Base-by-base conservation (phyloP, 768 basidiomycete species). In the Lyophyllum atratum region DNA sequence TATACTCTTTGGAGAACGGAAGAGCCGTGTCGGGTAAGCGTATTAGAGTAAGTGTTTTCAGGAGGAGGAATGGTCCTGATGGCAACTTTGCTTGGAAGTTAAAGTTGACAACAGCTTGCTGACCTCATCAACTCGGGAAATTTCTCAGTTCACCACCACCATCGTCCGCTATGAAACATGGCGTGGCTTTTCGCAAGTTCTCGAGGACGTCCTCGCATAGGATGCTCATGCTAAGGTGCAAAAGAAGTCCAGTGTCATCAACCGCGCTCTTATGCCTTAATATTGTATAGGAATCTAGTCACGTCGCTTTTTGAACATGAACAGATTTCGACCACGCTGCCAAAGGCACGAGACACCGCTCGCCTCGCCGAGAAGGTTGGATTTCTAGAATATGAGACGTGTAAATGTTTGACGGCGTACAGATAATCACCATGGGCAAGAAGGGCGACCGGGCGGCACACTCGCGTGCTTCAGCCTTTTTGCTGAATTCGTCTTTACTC, bases 381-480 rank as follows among this genome's bases (percentile, higher is more conserved):
- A 21, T 15, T 42, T 29, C 37, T 14, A 50, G 43, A 24, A 26
- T 29, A 19, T 21, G 21, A 21, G 29, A 11, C 39, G 17, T 17
- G 22, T 39, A 48, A 40, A 34, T 52, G 34, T 34, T 31, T 37
- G 22, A 61, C 63, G 9, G 47, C 58, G 43, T 17, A 29, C 64
- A 93, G 92, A 86, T 96, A 55, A 98, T 99, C 65, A 93, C 93
- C 0, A 77, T 95, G 62, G 95, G 93, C 59, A 98, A 98, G 77
- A 86, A 85, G 67, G 92, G 90, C 56, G 85, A 81, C 59, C 81
- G 83, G 56, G 79, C 83, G 4, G 79, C 93, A n/a, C 82, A 85
- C 66, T 74, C 84, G 22, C 83, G 84, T 44, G 95, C 93, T 28
- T 80, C 85, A 51, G 83, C 85, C 3, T 95, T 95, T 76, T 77